phyloP scores from a whole-genome alignment of 352 stramenopile genomes.

The Globisporangium barbulae region DNA sequence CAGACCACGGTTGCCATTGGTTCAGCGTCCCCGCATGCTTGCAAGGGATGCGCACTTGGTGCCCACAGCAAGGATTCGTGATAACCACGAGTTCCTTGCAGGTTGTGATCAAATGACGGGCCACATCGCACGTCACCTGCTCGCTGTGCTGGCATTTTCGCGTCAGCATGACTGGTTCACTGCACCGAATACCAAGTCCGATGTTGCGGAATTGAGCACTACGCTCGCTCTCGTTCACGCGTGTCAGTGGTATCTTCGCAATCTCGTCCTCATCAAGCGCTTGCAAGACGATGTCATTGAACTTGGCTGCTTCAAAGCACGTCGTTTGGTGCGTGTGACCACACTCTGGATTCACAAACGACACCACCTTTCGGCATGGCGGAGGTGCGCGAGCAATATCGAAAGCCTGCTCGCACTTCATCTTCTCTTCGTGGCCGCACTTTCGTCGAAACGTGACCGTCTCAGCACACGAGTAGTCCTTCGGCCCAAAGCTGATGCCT shows the following conservation, averaged over 20 bases:
- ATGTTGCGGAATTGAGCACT: slow-evolving; percentile 34
- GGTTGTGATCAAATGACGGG: slow-evolving; percentile 23
- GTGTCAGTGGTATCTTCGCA: slow-evolving; percentile 21
- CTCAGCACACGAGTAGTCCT: slow-evolving; percentile 67
- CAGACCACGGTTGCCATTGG: slow-evolving; percentile 51
- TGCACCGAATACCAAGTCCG: slow-evolving; percentile 44
- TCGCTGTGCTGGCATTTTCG: slow-evolving; percentile 42
- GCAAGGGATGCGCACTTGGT: slow-evolving; percentile 41
- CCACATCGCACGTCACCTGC: slow-evolving; percentile 49
- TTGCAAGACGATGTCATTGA: slow-evolving; percentile 6
- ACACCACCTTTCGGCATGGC: slow-evolving; percentile 42
- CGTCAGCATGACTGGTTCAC: slow-evolving; percentile 26
- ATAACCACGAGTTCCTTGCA: slow-evolving; percentile 34
- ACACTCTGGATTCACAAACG: slow-evolving; percentile 64
- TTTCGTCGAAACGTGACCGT: slow-evolving; percentile 53
- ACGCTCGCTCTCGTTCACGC: slow-evolving; percentile 28
- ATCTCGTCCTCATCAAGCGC: slow-evolving; percentile 11
- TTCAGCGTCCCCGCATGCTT: slow-evolving; percentile 23
- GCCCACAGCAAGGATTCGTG: slow-evolving; percentile 40
- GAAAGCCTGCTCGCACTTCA: slow-evolving; percentile 71
- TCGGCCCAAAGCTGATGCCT: slow-evolving; percentile 50
- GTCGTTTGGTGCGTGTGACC: slow-evolving; percentile 54
- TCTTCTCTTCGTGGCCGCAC: slow-evolving; percentile 55
- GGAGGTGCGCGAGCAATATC: slow-evolving; percentile 45
- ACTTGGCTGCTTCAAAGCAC: slow-evolving; percentile 36